Base-by-base conservation (phyloP, 371 early-diverging fungal genomes). In the Conidiobolus incongruus region DNA sequence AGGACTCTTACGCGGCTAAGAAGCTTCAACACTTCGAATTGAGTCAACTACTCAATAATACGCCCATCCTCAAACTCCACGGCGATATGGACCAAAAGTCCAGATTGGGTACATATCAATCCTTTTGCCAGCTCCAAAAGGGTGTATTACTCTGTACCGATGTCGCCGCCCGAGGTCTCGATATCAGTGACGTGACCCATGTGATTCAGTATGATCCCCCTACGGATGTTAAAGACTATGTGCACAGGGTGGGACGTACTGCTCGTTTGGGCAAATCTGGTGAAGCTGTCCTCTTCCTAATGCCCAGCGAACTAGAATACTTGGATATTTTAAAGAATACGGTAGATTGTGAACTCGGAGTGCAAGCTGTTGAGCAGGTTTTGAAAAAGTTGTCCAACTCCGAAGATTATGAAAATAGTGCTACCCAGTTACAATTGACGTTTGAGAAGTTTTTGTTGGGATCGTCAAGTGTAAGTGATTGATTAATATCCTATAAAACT, bases 201-300 rank as follows among this genome's bases (percentile, higher is more conserved):
- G 87, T 99, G 48, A 65, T 98, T 31, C 98, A 99, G 58, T 96
- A 81, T 49, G 99, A 99, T 59, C 75, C 90, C n/a, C 99, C 99
- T 5, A 64, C 78, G 16, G 89, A 85, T 57, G 55, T 83, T 15
- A 71, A 77, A 40, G 90, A 89, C 43, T 98, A 94, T 59, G 81
- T 96, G 28, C 99, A 99, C 63, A 77, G 99, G 51, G 81, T 83
- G 13, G 99, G 99, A 21, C 77, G 99, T 38, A 99, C 99, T n/a
- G 99, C 97, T 24, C 77, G 98, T 51, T 56, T 88, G 20, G 91
- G 89, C 32, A 68, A 77, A 35, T 68, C 68, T 10, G 98, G 98
- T 45, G 68, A 70, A 41, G 87, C 92, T 0, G 49, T 72, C 12
- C 38, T 89, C 31, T 85, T 93, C 51, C 57, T 94, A 12, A 48